These are phyloP conservation scores for Fusarium staphyleae DNA, from an alignment of 2,329 filamentous ascomycete genomes.

Conservation along the genomic window DNA sequence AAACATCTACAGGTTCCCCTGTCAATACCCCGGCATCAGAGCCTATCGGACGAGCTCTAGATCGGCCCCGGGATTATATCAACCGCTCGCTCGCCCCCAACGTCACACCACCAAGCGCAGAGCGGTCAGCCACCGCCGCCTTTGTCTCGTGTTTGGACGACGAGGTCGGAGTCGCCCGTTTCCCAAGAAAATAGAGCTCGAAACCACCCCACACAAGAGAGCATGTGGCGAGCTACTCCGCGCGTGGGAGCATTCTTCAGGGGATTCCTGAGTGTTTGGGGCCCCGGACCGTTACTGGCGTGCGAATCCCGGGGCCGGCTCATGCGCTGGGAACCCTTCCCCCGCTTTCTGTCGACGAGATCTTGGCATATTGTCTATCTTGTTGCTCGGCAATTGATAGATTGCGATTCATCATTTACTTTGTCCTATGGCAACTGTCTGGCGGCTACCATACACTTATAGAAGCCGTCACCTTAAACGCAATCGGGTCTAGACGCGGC, in stretches of 20 bases:
- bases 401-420: neutral
- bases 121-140: constrained; percentile 17
- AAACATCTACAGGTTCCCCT: constrained; percentile 4
- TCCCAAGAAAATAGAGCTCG: neutral
- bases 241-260: constrained; percentile 14
- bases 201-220: constrained; percentile 21
- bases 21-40: constrained; percentile 4
- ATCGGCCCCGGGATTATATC: neutral
- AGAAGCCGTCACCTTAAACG: neutral
- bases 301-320: constrained; percentile 22
- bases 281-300: constrained; percentile 24
- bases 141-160: neutral
- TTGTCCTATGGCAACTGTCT: neutral
- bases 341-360: constrained; percentile 10
- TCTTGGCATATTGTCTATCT: neutral
- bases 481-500: neutral
- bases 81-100: constrained; percentile 21
- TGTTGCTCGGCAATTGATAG: neutral
- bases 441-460: neutral
- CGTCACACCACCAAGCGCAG: constrained; percentile 31
- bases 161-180: neutral
- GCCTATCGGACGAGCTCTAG: constrained; percentile 26
- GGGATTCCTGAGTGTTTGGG: constrained; percentile 12
- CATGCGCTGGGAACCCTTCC: constrained; percentile 11
- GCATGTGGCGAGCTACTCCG: constrained; percentile 15